phyloP scores from a whole-genome alignment of 768 basidiomycete species.

The Trametes sanguinea region DNA sequence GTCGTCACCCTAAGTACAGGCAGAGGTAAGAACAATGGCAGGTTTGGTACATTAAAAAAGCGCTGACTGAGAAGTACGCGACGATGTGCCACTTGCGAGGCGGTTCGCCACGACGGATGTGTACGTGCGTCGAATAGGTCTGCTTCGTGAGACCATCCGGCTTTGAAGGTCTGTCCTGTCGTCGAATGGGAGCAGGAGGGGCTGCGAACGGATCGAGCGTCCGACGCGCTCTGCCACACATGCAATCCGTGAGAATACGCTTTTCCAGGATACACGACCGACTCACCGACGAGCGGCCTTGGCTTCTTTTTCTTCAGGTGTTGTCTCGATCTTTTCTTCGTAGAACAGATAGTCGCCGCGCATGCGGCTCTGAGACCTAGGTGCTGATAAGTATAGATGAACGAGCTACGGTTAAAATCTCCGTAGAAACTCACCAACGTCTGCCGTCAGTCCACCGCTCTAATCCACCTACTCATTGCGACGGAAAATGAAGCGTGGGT shows the following conservation, averaged over 20 bases:
- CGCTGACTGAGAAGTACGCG: slow-evolving; percentile 71
- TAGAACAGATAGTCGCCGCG: slow-evolving; percentile 81
- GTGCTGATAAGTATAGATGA: background rate
- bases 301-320: slow-evolving; percentile 75
- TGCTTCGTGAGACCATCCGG: slow-evolving; percentile 84
- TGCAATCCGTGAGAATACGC: slow-evolving; percentile 13
- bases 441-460: slow-evolving; percentile 83
- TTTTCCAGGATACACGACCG: background rate
- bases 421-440: slow-evolving; percentile 54
- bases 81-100: slow-evolving; percentile 83
- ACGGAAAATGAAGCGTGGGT: slow-evolving; percentile 19
- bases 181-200: slow-evolving; percentile 60
- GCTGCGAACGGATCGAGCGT: slow-evolving; percentile 62
- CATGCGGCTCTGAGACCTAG: slow-evolving; percentile 85
- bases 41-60: slow-evolving; percentile 5
- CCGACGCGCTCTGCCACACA: slow-evolving; percentile 48
- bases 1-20: slow-evolving; percentile 55
- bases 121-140: slow-evolving; percentile 77
- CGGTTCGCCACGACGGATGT: slow-evolving; percentile 57
- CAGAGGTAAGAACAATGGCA: slow-evolving; percentile 2
- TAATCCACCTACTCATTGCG: slow-evolving; percentile 41
- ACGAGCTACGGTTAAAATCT: slow-evolving; percentile 7
- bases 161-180: slow-evolving; percentile 78
- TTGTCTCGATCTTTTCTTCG: slow-evolving; percentile 81
- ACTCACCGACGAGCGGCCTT: slow-evolving; percentile 76